Conservation (phyloP, 768 basidiomycete species). For the Wakefieldia striispora region DNA sequence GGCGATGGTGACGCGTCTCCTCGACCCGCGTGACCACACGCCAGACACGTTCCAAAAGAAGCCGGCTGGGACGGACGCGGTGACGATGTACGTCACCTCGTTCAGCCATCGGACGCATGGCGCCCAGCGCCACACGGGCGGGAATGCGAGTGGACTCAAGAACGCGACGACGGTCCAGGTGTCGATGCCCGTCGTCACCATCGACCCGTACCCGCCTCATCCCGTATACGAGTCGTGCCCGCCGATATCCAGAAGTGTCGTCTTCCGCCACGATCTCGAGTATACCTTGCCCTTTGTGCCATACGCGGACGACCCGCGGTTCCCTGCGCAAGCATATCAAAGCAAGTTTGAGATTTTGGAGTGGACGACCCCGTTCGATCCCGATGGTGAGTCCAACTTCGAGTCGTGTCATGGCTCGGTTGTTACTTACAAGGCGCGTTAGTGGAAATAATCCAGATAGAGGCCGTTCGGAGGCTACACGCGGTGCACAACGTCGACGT, state of each 20-base stretch:
- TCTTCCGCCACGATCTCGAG: neutral
- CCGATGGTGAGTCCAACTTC: constrained; percentile 43
- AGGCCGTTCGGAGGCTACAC: constrained; percentile 41
- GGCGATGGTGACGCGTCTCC: constrained; percentile 3
- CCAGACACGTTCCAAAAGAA: neutral
- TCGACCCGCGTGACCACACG: neutral
- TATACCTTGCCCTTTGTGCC: constrained; percentile 36
- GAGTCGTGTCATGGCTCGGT: neutral
- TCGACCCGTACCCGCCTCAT: constrained; percentile 20
- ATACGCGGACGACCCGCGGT: constrained; percentile 45
- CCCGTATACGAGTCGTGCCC: constrained; percentile 48
- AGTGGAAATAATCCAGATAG: constrained; percentile 52
- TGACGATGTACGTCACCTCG: constrained; percentile 10
- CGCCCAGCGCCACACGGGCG: no score
- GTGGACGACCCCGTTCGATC: constrained; percentile 44
- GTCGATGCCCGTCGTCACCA: constrained; percentile 14
- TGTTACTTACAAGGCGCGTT: neutral
- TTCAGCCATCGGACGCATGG: no score
- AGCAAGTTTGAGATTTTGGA: constrained; percentile 22
- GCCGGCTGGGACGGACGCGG: neutral
- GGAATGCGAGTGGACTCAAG: no score
- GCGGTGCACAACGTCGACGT: constrained; percentile 27
- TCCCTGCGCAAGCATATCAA: constrained; percentile 33
- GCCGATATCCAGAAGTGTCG: constrained; percentile 36
- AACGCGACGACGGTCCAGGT: neutral